Evolutionary conservation across 805 yeast species (phyloP).

Genomic region (Deakozyma indianensis): DNA sequence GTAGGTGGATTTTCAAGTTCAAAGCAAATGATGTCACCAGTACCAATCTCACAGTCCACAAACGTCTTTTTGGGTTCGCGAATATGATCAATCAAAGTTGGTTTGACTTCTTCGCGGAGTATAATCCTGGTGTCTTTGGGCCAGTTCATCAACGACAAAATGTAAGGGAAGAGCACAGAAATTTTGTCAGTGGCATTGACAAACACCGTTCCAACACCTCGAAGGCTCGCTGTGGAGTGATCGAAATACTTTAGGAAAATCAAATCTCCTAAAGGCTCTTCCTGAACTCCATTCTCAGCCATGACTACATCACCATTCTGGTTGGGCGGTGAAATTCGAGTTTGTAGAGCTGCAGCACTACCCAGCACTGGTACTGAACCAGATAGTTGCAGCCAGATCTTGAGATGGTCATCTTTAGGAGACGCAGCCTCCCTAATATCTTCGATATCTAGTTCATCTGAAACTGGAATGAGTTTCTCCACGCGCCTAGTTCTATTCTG

Average conservation of each 20-base stretch:
- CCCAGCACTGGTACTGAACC: conserved; percentile 1
- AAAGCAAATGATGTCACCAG: conserved; percentile 24
- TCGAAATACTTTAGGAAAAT: conserved; percentile 52
- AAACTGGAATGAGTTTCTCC: conserved; percentile 12
- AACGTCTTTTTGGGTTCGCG: conserved; percentile 16
- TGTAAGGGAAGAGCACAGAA: conserved; percentile 16
- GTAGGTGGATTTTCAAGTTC: conserved; percentile 8
- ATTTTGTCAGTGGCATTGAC: conserved; percentile 35
- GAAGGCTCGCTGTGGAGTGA: conserved; percentile 33
- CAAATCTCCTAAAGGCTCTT: conserved; percentile 7
- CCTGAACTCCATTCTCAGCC: conserved; percentile 2
- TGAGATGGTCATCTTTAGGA: conserved; percentile 1
- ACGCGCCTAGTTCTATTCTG: conserved; percentile 61
- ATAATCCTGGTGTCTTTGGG: conserved; percentile 12
- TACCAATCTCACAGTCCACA: conserved; percentile 18
- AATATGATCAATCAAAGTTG: conserved; percentile 20
- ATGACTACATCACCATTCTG: background rate
- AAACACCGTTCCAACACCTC: conserved; percentile 49
- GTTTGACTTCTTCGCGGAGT: conserved; percentile 22
- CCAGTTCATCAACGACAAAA: conserved; percentile 17
- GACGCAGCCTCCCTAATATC: background rate
- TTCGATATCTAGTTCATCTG: background rate
- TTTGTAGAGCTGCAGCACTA: background rate
- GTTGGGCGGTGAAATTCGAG: background rate
- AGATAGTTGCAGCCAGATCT: background rate